Evolutionary conservation across 1,139 yeast species (phyloP).

Genomic region (Kluyveromyces sp.): DNA sequence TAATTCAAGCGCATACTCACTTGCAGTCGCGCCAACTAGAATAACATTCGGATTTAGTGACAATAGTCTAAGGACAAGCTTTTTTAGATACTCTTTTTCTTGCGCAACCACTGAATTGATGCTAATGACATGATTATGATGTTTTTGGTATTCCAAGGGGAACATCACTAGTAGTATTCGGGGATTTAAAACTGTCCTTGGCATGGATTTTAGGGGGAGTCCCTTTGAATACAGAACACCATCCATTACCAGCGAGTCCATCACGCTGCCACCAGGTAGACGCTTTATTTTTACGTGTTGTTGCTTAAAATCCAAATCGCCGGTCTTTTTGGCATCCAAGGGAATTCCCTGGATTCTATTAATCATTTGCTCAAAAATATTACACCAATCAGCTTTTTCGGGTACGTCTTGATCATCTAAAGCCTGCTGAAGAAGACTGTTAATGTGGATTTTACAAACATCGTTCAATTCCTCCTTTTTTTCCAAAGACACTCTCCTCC

Average conservation of each 20-base stretch:
- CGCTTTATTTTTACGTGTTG: conserved; percentile 75
- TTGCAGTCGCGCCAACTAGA: conserved; percentile 72
- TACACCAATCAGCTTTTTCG: conserved; percentile 51
- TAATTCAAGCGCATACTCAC: conserved; percentile 72
- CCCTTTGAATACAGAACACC: conserved; percentile 85
- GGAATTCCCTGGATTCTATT: conserved; percentile 42
- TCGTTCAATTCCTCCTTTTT: conserved; percentile 31
- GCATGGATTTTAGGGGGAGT: conserved; percentile 78
- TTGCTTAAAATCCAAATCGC: conserved; percentile 76
- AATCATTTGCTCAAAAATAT: conserved; percentile 41
- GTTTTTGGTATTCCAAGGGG: conserved; percentile 78
- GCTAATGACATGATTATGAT: conserved; percentile 67
- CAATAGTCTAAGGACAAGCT: conserved; percentile 70
- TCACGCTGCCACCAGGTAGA: conserved; percentile 64
- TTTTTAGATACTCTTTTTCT: conserved; percentile 76
- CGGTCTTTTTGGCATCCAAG: conserved; percentile 54
- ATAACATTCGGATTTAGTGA: conserved; percentile 75
- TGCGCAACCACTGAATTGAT: conserved; percentile 81
- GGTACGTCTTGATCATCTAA: conserved; percentile 60
- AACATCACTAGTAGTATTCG: conserved; percentile 77
- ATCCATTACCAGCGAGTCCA: conserved; percentile 56
- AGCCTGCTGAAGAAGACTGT: conserved; percentile 45
- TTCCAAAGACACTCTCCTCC: conserved; percentile 12
- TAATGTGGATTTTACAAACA: conserved; percentile 32
- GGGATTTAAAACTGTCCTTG: conserved; percentile 54